A percentile compares a stretch with the other conserved stretches of the same genome.
phyloP scores from a whole-genome alignment of 352 stramenopile genomes.

The Lagenidium sp. region DNA sequence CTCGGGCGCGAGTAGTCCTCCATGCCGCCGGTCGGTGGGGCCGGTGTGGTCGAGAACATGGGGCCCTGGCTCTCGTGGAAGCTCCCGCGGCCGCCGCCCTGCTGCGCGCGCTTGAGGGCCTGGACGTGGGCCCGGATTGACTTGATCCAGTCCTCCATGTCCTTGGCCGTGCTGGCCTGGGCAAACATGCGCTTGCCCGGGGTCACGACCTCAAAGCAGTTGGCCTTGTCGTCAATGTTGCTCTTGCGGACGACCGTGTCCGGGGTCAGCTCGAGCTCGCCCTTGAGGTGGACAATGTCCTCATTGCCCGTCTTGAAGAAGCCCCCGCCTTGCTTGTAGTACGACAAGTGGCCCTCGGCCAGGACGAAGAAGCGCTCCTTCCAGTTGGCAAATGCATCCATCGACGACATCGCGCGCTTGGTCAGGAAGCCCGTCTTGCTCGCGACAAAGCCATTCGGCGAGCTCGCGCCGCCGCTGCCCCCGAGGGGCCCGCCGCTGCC shows the following conservation, averaged over 20 bases:
- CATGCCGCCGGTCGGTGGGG: conserved; percentile 15
- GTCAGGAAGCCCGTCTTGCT: conserved; percentile 83
- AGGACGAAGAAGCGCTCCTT: conserved; percentile 86
- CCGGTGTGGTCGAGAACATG: conserved; percentile 16
- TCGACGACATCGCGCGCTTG: conserved; percentile 81
- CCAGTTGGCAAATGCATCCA: conserved; percentile 86
- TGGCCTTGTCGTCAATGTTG: conserved; percentile 81
- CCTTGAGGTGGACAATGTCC: conserved; percentile 81
- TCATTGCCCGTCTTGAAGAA: conserved; percentile 85
- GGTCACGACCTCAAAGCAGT: conserved; percentile 82
- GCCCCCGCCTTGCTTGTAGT: conserved; percentile 81
- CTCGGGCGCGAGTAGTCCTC: conserved; percentile 78
- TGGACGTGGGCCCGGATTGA: conserved; percentile 73
- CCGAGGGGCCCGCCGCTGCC: conserved; percentile 16
- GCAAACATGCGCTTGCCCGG: conserved; percentile 83
- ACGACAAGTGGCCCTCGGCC: conserved; percentile 72
- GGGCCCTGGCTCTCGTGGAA: conserved; percentile 45
- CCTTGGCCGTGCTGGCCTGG: conserved; percentile 64
- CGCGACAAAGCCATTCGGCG: conserved; percentile 40
- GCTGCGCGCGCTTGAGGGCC: conserved; percentile 39
- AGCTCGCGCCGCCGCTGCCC: conserved; percentile 7
- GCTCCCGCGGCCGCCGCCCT: conserved; percentile 42
- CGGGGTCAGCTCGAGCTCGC: conserved; percentile 68
- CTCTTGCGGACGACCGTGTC: conserved; percentile 78
- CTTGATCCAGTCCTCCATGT: conserved; percentile 87